A percentile compares a stretch with the other conserved stretches of the same genome.
Evolutionary conservation across 331 rosid species (phyloP).

Genomic region (Malus hybrid): DNA sequence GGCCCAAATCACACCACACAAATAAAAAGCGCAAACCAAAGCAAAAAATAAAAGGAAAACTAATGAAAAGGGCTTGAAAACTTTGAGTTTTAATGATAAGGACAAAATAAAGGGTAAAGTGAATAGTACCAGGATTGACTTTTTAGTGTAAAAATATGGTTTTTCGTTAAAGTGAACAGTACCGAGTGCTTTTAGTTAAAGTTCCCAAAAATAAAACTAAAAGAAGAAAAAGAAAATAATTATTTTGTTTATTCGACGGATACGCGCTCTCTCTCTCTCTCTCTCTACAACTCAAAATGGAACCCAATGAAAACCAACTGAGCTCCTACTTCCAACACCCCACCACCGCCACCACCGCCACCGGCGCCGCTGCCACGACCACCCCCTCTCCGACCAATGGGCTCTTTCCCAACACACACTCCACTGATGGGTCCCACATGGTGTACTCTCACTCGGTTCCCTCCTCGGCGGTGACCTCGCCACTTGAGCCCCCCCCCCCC

Average conservation of each 20-base stretch:
- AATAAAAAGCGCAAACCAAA: not conserved
- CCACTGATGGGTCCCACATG: slow-evolving; percentile 40
- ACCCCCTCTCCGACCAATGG: slow-evolving; percentile 41
- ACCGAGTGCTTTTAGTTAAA: too few relatives aligned
- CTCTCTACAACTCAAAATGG: slow-evolving; percentile 42
- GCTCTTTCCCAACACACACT: slow-evolving; percentile 23
- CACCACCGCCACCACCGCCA: slow-evolving; percentile 17
- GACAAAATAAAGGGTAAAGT: too few relatives aligned
- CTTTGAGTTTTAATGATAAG: too few relatives aligned
- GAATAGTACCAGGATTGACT: too few relatives aligned
- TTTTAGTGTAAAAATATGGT: too few relatives aligned
- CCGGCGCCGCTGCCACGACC: slow-evolving; percentile 19
- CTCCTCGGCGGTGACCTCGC: slow-evolving; percentile 48
- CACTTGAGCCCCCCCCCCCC: slow-evolving; percentile 39
- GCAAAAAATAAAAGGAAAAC: not conserved
- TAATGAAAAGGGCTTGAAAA: too few relatives aligned
- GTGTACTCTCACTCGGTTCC: slow-evolving; percentile 69
- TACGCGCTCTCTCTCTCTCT: slow-evolving; percentile 6
- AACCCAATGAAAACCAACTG: slow-evolving; percentile 83
- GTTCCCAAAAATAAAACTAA: too few relatives aligned
- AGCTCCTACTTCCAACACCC: slow-evolving; percentile 66
- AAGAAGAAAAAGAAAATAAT: slow-evolving; percentile 1
- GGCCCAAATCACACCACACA: slow-evolving; percentile 7
- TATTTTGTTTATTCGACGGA: slow-evolving; percentile 19
- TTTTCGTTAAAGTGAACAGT: too few relatives aligned